Percentiles rank a stretch among this genome's conserved stretches.
phyloP scores from a whole-genome alignment of 129 eudicot species.

The Pulicaria dysenterica region DNA sequence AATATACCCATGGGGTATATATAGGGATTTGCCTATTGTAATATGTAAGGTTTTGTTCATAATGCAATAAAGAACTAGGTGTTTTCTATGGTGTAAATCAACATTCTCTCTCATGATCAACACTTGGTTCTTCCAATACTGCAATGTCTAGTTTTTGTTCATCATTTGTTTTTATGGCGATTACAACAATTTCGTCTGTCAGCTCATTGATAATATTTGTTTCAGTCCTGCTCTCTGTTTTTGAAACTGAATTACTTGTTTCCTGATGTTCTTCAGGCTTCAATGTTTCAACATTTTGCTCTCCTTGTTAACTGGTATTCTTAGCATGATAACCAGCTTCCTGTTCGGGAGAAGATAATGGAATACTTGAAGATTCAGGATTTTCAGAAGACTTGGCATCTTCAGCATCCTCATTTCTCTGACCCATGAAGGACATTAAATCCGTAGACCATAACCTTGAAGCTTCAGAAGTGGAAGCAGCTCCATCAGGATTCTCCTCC shows the following conservation, averaged over 20 bases:
- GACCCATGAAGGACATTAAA: conserved; percentile 72
- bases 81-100: too few species aligned
- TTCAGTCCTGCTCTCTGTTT: conserved; percentile 15
- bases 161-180: conserved; percentile 12
- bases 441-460: too few species aligned
- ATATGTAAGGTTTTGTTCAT: too few species aligned
- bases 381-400: conserved; percentile 42
- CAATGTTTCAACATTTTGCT: conserved; percentile 37
- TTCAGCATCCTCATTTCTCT: conserved; percentile 61
- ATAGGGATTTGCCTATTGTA: too few species aligned
- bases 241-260: conserved; percentile 13
- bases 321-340: conserved; percentile 36
- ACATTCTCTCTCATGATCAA: too few species aligned
- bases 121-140: conserved; percentile 30
- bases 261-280: conserved; percentile 35
- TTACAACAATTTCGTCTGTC: conserved; percentile 14
- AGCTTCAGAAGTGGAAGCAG: too few species aligned
- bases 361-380: conserved; percentile 35
- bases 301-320: conserved; percentile 41
- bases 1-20: too few species aligned
- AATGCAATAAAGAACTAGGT: too few species aligned
- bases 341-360: conserved; percentile 36
- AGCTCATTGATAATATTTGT: conserved; percentile 15
- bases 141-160: conserved; percentile 2
- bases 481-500: too few species aligned